Conservation (phyloP, 2,329 filamentous ascomycete species). For the Colletotrichum scovillei region DNA sequence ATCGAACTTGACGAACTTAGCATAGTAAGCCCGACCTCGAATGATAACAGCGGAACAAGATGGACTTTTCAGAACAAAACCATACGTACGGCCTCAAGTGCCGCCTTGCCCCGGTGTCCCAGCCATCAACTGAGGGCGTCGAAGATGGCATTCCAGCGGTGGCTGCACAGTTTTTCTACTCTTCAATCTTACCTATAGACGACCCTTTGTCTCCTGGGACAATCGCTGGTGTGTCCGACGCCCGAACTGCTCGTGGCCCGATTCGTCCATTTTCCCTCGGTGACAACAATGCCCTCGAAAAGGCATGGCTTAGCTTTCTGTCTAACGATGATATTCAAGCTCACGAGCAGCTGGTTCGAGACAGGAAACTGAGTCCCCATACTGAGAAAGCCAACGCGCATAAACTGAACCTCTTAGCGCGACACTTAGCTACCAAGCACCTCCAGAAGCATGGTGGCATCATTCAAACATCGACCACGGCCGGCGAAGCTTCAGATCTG, state of each 20-base stretch:
- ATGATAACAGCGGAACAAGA: background rate
- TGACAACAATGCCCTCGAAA: conserved; percentile 84
- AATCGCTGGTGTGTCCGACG: conserved; percentile 61
- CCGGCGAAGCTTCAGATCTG: conserved; percentile 42
- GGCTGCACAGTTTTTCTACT: conserved; percentile 85
- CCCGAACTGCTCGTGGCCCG: conserved; percentile 66
- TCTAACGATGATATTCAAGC: conserved; percentile 59
- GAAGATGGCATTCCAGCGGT: conserved; percentile 67
- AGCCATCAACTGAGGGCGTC: conserved; percentile 45
- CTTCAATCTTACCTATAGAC: conserved; percentile 84
- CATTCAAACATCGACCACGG: conserved; percentile 45
- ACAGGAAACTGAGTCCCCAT: conserved; percentile 46
- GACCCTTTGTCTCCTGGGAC: conserved; percentile 80
- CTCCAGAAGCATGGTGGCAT: conserved; percentile 57
- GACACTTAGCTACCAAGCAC: conserved; percentile 58
- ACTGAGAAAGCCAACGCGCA: conserved; percentile 49
- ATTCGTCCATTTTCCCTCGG: conserved; percentile 82
- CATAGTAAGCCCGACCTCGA: background rate
- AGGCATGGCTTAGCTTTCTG: conserved; percentile 76
- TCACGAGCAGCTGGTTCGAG: conserved; percentile 53
- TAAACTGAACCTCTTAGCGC: conserved; percentile 53
- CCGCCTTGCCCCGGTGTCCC: conserved; percentile 61
- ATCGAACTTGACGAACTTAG: background rate
- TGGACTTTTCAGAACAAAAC: conserved; percentile 5
- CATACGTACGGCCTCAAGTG: conserved; percentile 74